Conservation (phyloP, 306 rosid genomes). For the Hylodesmum podocarpum region DNA sequence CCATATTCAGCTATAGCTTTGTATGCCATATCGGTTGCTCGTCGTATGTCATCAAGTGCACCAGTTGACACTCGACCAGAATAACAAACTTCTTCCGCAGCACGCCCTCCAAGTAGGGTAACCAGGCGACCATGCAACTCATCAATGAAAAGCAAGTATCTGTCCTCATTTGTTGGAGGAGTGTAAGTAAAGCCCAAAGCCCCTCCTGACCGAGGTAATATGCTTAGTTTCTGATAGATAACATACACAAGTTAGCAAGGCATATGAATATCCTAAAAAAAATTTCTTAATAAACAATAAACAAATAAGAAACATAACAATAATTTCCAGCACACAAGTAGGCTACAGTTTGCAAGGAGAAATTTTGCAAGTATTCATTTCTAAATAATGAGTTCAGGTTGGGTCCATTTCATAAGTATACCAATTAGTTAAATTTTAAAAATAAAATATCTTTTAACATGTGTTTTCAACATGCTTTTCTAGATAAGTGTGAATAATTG, state of each 20-base stretch:
- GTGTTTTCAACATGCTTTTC: background rate
- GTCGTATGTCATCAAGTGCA: conserved; percentile 92
- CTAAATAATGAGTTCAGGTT: background rate
- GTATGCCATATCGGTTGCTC: conserved; percentile 99
- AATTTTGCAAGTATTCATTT: background rate
- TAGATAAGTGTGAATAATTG: background rate
- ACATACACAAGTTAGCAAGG: conserved; percentile 25
- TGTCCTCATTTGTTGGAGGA: conserved; percentile 92
- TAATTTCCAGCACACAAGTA: background rate
- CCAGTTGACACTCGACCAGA: conserved; percentile 98
- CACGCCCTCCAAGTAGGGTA: conserved; percentile 98
- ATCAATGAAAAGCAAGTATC: conserved; percentile 96
- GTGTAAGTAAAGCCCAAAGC: conserved; percentile 93
- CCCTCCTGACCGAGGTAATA: conserved; percentile 96
- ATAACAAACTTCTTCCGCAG: conserved; percentile 97
- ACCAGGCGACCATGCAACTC: conserved; percentile 95
- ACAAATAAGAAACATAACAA: conserved; percentile 6
- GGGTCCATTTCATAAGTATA: background rate
- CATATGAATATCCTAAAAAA: background rate
- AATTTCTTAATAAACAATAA: background rate
- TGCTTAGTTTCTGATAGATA: conserved; percentile 89
- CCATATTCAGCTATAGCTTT: conserved; percentile 99
- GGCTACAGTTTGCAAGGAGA: background rate
- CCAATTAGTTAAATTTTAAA: background rate
- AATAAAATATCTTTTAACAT: background rate